phyloP scores from a whole-genome alignment of 2,329 filamentous ascomycete species.

The Didymella arachidicola region DNA sequence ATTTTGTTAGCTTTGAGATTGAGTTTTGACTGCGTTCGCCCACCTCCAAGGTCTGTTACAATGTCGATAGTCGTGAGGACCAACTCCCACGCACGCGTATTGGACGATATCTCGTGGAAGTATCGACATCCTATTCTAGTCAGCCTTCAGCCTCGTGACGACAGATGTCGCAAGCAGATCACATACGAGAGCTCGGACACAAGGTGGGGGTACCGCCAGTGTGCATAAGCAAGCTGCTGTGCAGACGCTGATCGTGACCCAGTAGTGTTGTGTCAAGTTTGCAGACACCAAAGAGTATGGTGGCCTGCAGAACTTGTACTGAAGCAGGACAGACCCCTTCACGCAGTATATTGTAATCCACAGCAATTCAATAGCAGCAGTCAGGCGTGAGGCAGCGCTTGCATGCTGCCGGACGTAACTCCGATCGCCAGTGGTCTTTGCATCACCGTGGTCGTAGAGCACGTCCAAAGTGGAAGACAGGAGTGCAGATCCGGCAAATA shows the following conservation, averaged over 20 bases:
- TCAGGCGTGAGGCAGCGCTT: constrained; percentile 12
- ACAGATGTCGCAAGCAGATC: background rate
- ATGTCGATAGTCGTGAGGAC: constrained; percentile 24
- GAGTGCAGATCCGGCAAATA: constrained; percentile 24
- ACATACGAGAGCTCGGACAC: constrained; percentile 22
- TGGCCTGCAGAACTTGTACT: constrained; percentile 29
- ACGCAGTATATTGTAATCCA: constrained; percentile 29
- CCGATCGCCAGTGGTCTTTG: background rate
- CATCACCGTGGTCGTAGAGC: constrained; percentile 15
- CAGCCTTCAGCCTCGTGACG: constrained; percentile 9
- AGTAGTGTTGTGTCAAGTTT: constrained; percentile 25
- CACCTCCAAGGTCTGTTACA: constrained; percentile 25
- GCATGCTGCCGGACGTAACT: constrained; percentile 5
- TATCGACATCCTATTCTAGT: constrained; percentile 21
- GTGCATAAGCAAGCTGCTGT: constrained; percentile 19
- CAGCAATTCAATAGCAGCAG: constrained; percentile 26
- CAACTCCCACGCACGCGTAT: constrained; percentile 17
- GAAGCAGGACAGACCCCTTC: constrained; percentile 25
- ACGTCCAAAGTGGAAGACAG: constrained; percentile 17
- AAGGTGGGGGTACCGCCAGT: constrained; percentile 24
- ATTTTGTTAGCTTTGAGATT: constrained; percentile 9
- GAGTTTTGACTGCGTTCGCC: background rate
- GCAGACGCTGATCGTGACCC: constrained; percentile 19
- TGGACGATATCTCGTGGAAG: constrained; percentile 4
- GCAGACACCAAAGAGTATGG: constrained; percentile 28